Evolutionary conservation across 257 asterid genomes (phyloP), one percentile per base, ranked within the genome.

Genomic region (Dorcoceras hygrometricum): DNA sequence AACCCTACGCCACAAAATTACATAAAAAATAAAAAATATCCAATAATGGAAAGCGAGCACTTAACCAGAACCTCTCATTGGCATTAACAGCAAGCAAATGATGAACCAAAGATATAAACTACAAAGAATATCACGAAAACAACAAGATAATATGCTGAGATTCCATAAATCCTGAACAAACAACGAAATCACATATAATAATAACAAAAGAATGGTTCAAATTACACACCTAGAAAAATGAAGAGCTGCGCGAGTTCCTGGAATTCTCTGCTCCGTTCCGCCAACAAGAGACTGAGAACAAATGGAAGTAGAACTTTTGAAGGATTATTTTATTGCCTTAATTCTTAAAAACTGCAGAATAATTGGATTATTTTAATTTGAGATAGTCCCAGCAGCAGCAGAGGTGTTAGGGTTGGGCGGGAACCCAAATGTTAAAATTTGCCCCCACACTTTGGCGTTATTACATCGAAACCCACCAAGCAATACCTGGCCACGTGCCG

Each of bases 1-100:
- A 70, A 78, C 78, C 82, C 56, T 60, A 67, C 72, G 66, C 67
- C 28, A 26, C 1, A 54, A 26, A 69, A 43, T 1, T 48, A 16
- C 3, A 3, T 14, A 14, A 43, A 12, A 43, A 43, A 43, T 36
- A 11, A 1, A n/a, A 11, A 3, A 12, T 12, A 43, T 11, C 51
- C 9, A 43, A 2, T 10, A 43, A 43, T 14, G 51, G 51, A 43
- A 43, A 36, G n/a, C n/a, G 19, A 12, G 4, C 18, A 43, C 19
- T 43, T 14, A 43, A 12, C 48, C 19, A 12, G 50, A 36, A 10
- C 16, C 50, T 11, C n/a, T 39, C 50, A 11, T 43, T 39, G 19
- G n/a, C 19, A 12, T 3, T 39, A 39, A 39, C 48, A 43, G 51
- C 51, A 12, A 14, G 51, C 6, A 43, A 43, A 43, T 43, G 51